Base-by-base conservation (phyloP, 495 filamentous ascomycete species). In the Saxophila tyrrhenica region DNA sequence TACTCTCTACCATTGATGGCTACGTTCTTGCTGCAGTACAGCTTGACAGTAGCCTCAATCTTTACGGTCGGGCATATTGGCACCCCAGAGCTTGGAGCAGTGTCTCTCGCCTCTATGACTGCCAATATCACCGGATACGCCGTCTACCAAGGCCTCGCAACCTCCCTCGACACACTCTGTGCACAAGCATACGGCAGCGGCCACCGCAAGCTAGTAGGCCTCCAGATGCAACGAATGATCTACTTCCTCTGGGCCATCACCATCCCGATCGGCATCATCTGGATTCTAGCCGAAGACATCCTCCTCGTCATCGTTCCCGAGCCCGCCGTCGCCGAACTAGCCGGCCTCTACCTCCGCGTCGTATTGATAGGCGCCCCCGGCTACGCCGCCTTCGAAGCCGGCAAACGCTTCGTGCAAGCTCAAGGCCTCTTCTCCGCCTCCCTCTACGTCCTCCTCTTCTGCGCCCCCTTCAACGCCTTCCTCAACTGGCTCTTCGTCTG, bases 261-360 rank as follows among this genome's bases (percentile, higher is more conserved):
- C 2, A 55, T 66, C 29, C 64, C 64, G 16, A 61, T 66, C 35
- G 64, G 39, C 7, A 22, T 53, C 19, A 25, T 63, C 32, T 66
- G 64, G 64, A 9, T 65, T 5, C 58, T 84, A 38, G 54, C 56
- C 39, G 42, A 58, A n/a, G 41, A 51, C 21, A 60, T 66, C 25
- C 60, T 66, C 13, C 20, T 51, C 1, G 39, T 41, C 5, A 39
- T 66, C 19, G 62, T 66, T 13, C 62, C 58, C 0, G 56, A 65
- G 23, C 25, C 35, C 24, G 56, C 60, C 20, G 29, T 58, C 21
- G 59, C 62, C 24, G 43, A 51, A 11, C 52, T 65, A 16, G 62
- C 62, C 2, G 62, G 60, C 2, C 17, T 35, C 15, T 66, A 60
- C 42, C 57, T 66, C 13, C 41, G 51, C 15, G 57, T 65, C 51